Base-by-base conservation (phyloP, 441 rosid species). In the Codiaeum variegatum region DNA sequence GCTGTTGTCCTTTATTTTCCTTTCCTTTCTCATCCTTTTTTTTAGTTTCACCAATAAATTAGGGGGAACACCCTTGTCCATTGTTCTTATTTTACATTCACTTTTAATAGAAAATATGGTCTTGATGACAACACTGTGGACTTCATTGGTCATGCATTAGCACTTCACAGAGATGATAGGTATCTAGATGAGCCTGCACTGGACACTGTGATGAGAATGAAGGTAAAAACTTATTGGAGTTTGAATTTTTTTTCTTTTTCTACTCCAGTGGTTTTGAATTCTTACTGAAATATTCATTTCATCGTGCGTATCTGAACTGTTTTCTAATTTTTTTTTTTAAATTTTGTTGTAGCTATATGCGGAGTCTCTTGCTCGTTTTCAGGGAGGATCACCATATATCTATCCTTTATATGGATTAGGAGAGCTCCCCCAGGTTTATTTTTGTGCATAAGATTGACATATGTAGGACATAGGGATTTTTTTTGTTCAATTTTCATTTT, bases 71-170 rank as follows among this genome's bases (percentile, higher is more conserved):
- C 55, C 29, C 34, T 38, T 40, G 12, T 49, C 5, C 24, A 1
- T 15, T 59, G 49, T 71, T 60, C 77, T 75, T 62, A 65, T 65
- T 60, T 23, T 21, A 6, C 42, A 34, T 54, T 78, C 10, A 31
- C 19, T 51, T 79, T 54, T 83, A 59, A 67, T 89, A 93, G 98
- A 74, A 93, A 90, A 82, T 91, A 82, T 69, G 97, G 97, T 73
- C 98, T 93, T 73, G 93, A 91, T 85, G 98, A 88, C 73, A 87
- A 93, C 81, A 91, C 97, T 38, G 70, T 88, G 42, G 98, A 93
- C 81, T 88, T 91, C 81, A 91, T 93, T 79, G 98, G 98, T 80
- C 98, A 93, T 88, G 85, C 97, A 3, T 75, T 93, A 79, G 98
- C 97, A 0, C 91, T 93, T 78, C 96, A 93, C 73, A 83, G 92